These are phyloP conservation scores for Alternaria tenuissima DNA, from an alignment of 2,329 filamentous ascomycete genomes.

Conservation along the genomic window DNA sequence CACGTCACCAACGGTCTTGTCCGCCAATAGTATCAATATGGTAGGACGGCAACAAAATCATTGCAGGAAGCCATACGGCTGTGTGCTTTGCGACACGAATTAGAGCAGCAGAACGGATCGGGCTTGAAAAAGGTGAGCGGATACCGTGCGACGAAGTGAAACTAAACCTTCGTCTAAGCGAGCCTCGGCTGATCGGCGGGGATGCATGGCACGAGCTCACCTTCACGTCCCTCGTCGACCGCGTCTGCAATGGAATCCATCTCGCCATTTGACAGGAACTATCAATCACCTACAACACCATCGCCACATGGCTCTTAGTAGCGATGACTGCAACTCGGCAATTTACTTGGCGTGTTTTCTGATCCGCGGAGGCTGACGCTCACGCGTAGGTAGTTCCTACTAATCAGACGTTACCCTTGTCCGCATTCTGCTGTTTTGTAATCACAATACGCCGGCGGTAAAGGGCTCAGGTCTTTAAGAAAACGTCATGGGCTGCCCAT, in stretches of 20 bases:
- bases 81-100: background rate
- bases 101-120: background rate
- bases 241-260: background rate
- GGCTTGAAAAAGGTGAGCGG: background rate
- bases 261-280: background rate
- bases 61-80: background rate
- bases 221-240: background rate
- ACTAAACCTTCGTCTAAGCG: background rate
- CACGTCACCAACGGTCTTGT: background rate
- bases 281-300: background rate
- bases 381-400: slow-evolving; percentile 16
- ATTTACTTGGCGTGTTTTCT: background rate
- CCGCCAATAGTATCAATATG: background rate
- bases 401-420: slow-evolving; percentile 26
- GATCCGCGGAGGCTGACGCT: background rate
- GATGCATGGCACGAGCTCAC: background rate
- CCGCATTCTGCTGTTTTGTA: slow-evolving; percentile 37
- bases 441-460: slow-evolving; percentile 26
- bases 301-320: background rate
- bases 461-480: slow-evolving; percentile 1
- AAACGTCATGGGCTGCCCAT: slow-evolving; percentile 10
- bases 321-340: background rate
- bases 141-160: background rate
- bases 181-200: slow-evolving; percentile 1
- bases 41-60: background rate